Percentiles rank a stretch among this genome's conserved stretches.
phyloP scores from a whole-genome alignment of 805 yeast species.

The Ogataea populi-albae region DNA sequence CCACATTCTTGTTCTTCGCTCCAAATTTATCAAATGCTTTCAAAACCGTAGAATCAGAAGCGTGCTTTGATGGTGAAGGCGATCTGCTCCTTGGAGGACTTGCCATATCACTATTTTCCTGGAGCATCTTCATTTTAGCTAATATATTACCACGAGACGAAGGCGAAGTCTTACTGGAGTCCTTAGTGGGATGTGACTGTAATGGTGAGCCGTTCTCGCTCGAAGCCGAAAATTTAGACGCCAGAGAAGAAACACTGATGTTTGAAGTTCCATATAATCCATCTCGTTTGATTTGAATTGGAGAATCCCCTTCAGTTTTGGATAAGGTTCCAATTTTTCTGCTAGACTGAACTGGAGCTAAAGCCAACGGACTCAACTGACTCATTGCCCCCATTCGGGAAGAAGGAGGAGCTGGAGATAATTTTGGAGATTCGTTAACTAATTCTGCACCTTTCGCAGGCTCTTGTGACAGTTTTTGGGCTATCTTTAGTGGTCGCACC shows the following conservation, averaged over 20 bases:
- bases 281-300: not conserved
- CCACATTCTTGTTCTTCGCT: conserved; percentile 24
- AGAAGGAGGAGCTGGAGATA: conserved; percentile 3
- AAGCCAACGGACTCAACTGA: conserved; percentile 4
- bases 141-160: conserved; percentile 22
- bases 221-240: conserved; percentile 28
- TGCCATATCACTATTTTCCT: conserved; percentile 15
- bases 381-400: conserved; percentile 1
- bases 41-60: conserved; percentile 10
- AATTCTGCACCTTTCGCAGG: conserved; percentile 19
- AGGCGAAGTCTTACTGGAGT: conserved; percentile 17
- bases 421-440: conserved; percentile 9
- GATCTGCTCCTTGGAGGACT: conserved; percentile 17
- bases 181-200: conserved; percentile 9
- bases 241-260: conserved; percentile 28
- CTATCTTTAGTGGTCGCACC: conserved; percentile 68
- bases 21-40: conserved; percentile 32
- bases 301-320: not conserved
- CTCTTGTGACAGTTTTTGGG: conserved; percentile 45
- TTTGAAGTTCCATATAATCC: conserved; percentile 16
- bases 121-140: conserved; percentile 28
- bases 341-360: conserved; percentile 10
- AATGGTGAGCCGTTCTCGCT: conserved; percentile 18
- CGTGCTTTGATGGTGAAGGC: conserved; percentile 19
- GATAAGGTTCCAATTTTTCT: conserved; percentile 2